Evolutionary conservation across 1,284 basidiomycete genomes (phyloP).

Genomic region (Ustanciosporium gigantosporum): DNA sequence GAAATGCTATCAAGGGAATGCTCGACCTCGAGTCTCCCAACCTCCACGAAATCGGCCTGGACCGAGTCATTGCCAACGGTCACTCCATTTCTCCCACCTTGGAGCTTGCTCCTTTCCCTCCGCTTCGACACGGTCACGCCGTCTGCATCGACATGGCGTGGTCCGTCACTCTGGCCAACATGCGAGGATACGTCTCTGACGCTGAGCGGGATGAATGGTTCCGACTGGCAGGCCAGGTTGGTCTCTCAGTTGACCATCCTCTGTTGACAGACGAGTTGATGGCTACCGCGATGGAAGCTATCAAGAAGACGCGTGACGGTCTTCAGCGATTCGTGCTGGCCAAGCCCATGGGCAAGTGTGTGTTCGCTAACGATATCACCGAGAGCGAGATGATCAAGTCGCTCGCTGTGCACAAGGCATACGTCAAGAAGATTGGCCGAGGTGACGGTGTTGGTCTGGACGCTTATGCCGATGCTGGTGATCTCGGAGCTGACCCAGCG

Average conservation of each 20-base stretch:
- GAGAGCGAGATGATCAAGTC: conserved; percentile 61
- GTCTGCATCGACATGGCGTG: conserved; percentile 65
- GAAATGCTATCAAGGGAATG: conserved; percentile 64
- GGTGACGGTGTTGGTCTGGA: conserved; percentile 61
- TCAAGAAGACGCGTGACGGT: conserved; percentile 64
- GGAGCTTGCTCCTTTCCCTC: conserved; percentile 58
- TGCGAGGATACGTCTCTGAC: conserved; percentile 62
- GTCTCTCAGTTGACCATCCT: conserved; percentile 64
- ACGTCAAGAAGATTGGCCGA: conserved; percentile 57
- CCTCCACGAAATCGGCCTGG: conserved; percentile 64
- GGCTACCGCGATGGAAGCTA: conserved; percentile 61
- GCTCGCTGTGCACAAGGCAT: conserved; percentile 63
- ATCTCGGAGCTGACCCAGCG: conserved; percentile 62
- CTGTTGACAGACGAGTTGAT: conserved; percentile 62
- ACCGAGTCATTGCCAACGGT: conserved; percentile 64
- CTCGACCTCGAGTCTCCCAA: conserved; percentile 64
- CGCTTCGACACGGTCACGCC: conserved; percentile 62
- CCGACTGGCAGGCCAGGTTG: conserved; percentile 61
- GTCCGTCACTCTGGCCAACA: conserved; percentile 63
- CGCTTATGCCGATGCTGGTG: conserved; percentile 64
- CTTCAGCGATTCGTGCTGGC: conserved; percentile 64
- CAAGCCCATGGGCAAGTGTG: conserved; percentile 62
- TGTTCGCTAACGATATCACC: conserved; percentile 64
- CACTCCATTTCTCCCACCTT: conserved; percentile 64
- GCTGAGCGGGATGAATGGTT: conserved; percentile 64